Conservation (phyloP, 225 moss, liverwort and hornwort species). For the Pleurozium schreberi region DNA sequence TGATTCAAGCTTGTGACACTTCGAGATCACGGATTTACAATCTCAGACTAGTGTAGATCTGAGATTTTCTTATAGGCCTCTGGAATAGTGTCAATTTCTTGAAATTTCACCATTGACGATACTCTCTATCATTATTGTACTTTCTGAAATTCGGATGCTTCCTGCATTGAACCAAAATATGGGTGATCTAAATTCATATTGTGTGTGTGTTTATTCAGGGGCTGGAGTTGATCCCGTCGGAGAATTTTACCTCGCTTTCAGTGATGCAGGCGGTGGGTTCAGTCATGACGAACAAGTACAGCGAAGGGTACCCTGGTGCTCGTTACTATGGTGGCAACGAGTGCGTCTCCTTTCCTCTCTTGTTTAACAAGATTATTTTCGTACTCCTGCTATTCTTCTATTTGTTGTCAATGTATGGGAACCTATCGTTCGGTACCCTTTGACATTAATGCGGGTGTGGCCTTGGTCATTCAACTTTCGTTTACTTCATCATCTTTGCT, state of each 20-base stretch:
- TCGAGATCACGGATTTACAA: too few species aligned
- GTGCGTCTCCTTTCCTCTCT: conserved; percentile 15
- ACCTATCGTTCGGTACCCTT: too few species aligned
- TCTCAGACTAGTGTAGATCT: background rate
- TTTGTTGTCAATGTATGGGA: too few species aligned
- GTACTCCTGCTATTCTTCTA: background rate
- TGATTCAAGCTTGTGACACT: background rate
- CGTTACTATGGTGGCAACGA: conserved; percentile 99
- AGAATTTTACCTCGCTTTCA: conserved; percentile 92
- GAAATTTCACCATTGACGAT: background rate
- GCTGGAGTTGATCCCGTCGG: conserved; percentile 89
- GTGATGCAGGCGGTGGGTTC: conserved; percentile 98
- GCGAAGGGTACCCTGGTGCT: conserved; percentile 96
- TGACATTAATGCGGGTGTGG: background rate
- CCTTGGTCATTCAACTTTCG: background rate
- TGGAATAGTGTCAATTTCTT: background rate
- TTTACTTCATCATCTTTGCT: background rate
- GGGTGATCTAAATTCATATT: background rate
- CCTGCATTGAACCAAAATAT: background rate
- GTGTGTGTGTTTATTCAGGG: conserved; percentile 18
- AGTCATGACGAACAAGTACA: conserved; percentile 98
- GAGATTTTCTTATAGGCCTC: background rate
- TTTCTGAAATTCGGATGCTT: background rate
- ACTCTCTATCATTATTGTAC: background rate
- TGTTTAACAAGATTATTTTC: background rate